A percentile compares a stretch with the other conserved stretches of the same genome.
These are phyloP conservation scores for Candida coquimbonensis DNA, from an alignment of 805 yeast species.

Conservation along the genomic window DNA sequence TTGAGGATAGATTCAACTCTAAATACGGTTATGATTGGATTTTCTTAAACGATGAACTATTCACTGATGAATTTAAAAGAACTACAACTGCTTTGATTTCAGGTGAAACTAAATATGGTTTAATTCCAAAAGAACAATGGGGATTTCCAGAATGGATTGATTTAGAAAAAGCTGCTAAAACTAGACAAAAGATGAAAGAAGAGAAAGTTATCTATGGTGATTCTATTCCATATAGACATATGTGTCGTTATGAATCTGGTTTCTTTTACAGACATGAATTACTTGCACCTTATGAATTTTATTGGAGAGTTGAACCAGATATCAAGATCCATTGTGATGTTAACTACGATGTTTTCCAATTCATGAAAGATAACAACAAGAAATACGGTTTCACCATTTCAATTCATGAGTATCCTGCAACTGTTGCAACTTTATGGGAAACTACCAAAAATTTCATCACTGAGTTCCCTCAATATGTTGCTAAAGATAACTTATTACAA, in stretches of 20 bases:
- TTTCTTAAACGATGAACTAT: constrained; percentile 64
- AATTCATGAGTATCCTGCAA: constrained; percentile 55
- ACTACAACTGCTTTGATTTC: constrained; percentile 44
- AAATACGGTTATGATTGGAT: constrained; percentile 71
- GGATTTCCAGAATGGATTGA: constrained; percentile 62
- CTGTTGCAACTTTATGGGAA: constrained; percentile 65
- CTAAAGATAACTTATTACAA: constrained; percentile 47
- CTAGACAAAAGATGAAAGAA: constrained; percentile 38
- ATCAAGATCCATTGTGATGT: constrained; percentile 56
- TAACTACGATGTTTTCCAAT: constrained; percentile 57
- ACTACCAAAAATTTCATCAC: constrained; percentile 41
- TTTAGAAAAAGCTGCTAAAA: constrained; percentile 37
- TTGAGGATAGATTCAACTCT: constrained; percentile 62
- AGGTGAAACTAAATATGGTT: constrained; percentile 58
- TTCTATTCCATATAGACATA: constrained; percentile 60
- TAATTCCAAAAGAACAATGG: constrained; percentile 61
- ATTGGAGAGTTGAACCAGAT: constrained; percentile 78
- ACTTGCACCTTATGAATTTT: constrained; percentile 54
- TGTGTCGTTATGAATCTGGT: constrained; percentile 45
- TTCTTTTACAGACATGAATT: constrained; percentile 63
- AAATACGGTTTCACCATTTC: constrained; percentile 66
- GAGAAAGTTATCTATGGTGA: constrained; percentile 50
- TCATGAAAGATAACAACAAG: constrained; percentile 49
- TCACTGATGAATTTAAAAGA: constrained; percentile 47
- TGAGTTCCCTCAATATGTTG: constrained; percentile 34